Evolutionary conservation across 495 filamentous ascomycete species (phyloP), one percentile per base, ranked within the genome.

Genomic region (Aspergillus carlsbadensis): DNA sequence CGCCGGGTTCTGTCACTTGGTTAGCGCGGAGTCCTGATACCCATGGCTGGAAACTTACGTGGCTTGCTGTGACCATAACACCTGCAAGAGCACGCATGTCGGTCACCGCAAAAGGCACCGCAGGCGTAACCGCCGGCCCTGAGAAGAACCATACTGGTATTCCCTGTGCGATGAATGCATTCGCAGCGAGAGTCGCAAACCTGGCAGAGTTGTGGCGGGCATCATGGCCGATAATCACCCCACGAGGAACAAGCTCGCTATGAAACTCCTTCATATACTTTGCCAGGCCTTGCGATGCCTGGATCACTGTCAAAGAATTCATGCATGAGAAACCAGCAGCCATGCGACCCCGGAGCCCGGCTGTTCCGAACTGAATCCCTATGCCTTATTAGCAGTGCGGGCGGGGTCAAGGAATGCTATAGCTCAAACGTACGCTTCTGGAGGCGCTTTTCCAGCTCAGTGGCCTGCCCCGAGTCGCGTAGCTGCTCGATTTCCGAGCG

Each of bases 21-120:
- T 70, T 50, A 64, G 65, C 62, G 40, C 58, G 40, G 35, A 40
- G 33, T 22, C 18, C 31, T 15, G 20, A 8, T 15, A 14, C 18
- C 53, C 41, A 35, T 41, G 5, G 26, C 37, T 3, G 15, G 31
- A 45, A 22, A 58, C 75, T 47, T 74, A 78, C 75, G 67, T 88
- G 84, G 57, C 82, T 85, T 21, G 87, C 87, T 41, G 87, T 89
- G 44, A 89, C 77, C 87, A 90, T 89, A 20, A 90, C 71, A 39
- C 87, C 87, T 29, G 84, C 87, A 7, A 78, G 80, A 50, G 87
- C 83, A 34, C 70, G 67, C 49, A 83, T 69, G 45, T 81, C 64
- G 2, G 67, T 74, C 40, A 89, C 81, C 4, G 78, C 83, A 65
- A 87, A 90, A 3, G 87, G 81, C n/a, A 90, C 84, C 54, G 87